A percentile compares a stretch with the other conserved stretches of the same genome.
phyloP scores from a whole-genome alignment of 2,329 filamentous ascomycete species.

The Bisporella sp. region DNA sequence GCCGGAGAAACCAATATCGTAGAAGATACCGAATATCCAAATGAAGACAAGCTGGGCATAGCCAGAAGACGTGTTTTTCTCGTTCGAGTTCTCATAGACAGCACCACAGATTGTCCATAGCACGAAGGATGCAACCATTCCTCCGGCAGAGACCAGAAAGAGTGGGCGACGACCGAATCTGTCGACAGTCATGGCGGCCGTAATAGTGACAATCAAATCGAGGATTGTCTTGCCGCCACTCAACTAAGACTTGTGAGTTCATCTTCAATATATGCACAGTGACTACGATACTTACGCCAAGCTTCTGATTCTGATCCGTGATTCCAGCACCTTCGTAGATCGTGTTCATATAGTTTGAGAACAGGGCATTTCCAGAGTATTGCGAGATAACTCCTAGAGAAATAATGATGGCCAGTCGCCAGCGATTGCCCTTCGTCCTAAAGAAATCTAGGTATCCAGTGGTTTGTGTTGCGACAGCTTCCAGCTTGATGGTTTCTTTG shows the following conservation, averaged over 20 bases:
- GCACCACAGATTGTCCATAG: constrained; percentile 13
- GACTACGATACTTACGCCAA: neutral
- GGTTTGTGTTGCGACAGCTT: neutral
- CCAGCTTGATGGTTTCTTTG: neutral
- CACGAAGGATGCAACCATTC: constrained; percentile 18
- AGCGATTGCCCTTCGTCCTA: neutral
- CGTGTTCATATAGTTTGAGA: constrained; percentile 31
- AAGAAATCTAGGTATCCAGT: neutral
- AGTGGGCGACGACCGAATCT: constrained; percentile 23
- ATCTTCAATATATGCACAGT: constrained; percentile 8
- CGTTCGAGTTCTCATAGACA: constrained; percentile 1
- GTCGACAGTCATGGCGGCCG: constrained; percentile 22
- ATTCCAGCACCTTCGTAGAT: constrained; percentile 31
- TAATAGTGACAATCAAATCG: constrained; percentile 21
- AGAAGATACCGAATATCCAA: constrained; percentile 42
- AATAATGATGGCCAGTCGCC: neutral
- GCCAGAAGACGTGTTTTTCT: constrained; percentile 28
- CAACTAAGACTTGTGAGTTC: constrained; percentile 8
- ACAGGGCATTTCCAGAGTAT: constrained; percentile 1
- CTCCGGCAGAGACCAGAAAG: constrained; percentile 18
- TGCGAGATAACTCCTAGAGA: neutral
- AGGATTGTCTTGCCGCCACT: constrained; percentile 10
- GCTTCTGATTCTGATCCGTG: constrained; percentile 17
- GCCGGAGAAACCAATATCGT: constrained; percentile 26
- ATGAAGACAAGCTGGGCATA: constrained; percentile 36